phyloP scores from a whole-genome alignment of 2,329 filamentous ascomycete species.

The Zasmidium citrigriseum region DNA sequence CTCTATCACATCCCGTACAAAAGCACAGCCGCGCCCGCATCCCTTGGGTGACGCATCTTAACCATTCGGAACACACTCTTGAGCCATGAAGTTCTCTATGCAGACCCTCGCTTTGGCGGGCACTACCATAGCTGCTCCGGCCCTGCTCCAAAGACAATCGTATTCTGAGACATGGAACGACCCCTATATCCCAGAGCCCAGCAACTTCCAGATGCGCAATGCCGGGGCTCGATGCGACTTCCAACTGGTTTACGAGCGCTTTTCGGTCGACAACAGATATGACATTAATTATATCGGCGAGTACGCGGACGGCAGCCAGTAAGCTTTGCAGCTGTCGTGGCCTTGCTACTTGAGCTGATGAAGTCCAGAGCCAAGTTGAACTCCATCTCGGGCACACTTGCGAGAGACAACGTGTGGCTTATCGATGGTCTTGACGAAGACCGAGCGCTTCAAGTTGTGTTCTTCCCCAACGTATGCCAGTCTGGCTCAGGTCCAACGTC shows the following conservation, averaged over 20 bases:
- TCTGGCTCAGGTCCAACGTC: background rate
- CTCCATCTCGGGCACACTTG: background rate
- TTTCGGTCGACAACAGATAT: constrained; percentile 2
- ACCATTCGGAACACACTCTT: too few relatives aligned
- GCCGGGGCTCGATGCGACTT: constrained; percentile 1
- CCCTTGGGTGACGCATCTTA: too few relatives aligned
- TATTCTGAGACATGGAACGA: constrained; percentile 9
- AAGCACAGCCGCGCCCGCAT: too few relatives aligned
- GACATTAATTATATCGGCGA: constrained; percentile 1
- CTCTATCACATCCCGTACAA: too few relatives aligned
- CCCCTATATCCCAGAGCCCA: background rate
- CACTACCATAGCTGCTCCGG: background rate
- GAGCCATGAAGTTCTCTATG: too few relatives aligned
- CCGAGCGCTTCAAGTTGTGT: constrained; percentile 2
- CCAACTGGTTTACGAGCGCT: constrained; percentile 7
- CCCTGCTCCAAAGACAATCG: background rate
- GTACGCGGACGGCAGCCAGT: constrained; percentile 3
- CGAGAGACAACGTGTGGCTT: background rate
- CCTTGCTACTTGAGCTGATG: background rate
- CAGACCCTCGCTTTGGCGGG: background rate
- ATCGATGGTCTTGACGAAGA: background rate
- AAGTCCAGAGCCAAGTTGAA: background rate
- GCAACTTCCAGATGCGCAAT: constrained; percentile 3
- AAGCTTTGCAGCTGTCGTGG: background rate
- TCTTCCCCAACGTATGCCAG: background rate